Evolutionary conservation across 805 yeast species (phyloP), one percentile per base, ranked within the genome.

Genomic region (Starmera pachycereana): DNA sequence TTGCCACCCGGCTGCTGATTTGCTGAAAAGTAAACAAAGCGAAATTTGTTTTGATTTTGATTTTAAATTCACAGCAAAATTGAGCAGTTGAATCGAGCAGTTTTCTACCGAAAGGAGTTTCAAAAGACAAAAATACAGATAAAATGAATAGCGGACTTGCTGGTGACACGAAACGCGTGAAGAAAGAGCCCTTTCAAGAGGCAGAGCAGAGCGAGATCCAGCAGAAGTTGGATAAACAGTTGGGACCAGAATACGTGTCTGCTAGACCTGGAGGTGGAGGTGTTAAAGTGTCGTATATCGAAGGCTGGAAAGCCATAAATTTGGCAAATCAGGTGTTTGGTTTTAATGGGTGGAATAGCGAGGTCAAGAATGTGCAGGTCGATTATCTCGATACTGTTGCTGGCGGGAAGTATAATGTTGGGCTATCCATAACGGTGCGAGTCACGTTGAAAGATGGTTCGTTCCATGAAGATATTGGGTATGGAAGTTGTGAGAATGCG

Each of bases 321-420:
- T 58, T 84, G 36, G 94, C 95, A 12, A 84, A 84, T 52, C 81
- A 79, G 49, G 77, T 84, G 4, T 83, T 84, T 67, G 94, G 94
- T 0, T 83, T 80, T 50, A 78, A 82, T 52, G 92, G 92, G 1
- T 84, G 95, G 95, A 68, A 71, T 47, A 77, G 88, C 0, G 90
- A 83, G 50, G 71, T 84, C 6, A 73, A 74, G 43, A 68, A 67
- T 34, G 71, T 78, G 12, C 76, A 72, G 27, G 81, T 83, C 13
- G 94, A 84, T 54, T 84, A 72, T 49, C 63, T 81, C 36, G 95
- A 84, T 51, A 18, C 28, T 9, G 13, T 33, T 10, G 16, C 36
- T 19, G 36, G 36, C 32, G 78, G 78, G 7, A 66, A 73, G 36
- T 72, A 65, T 44, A 71, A 76, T 22, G 64, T 84, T 56, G 92